These are phyloP conservation scores for Gymnopilus junonius DNA, from an alignment of 768 basidiomycete species.

Conservation along the genomic window DNA sequence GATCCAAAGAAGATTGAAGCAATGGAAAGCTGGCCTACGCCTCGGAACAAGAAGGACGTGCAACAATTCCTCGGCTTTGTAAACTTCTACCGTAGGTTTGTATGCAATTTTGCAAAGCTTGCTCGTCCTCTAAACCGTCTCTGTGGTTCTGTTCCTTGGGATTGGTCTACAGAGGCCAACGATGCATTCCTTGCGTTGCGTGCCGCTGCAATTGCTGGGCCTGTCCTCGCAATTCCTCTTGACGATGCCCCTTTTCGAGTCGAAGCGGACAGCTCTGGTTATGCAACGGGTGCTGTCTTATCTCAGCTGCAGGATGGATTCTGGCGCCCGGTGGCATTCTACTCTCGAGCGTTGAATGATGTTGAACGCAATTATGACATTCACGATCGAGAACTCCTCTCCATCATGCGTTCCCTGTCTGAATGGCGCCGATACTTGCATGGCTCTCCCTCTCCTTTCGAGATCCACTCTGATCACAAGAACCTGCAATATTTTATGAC, in stretches of 20 bases:
- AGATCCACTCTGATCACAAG: slow-evolving; percentile 24
- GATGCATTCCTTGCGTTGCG: neutral
- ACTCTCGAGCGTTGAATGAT: slow-evolving; percentile 26
- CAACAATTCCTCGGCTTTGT: slow-evolving; percentile 14
- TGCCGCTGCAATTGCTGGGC: neutral
- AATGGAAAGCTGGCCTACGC: slow-evolving; percentile 36
- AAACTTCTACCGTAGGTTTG: slow-evolving; percentile 19
- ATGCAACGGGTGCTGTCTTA: slow-evolving; percentile 43
- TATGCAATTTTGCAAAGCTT: slow-evolving; percentile 29
- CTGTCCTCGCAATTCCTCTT: slow-evolving; percentile 24
- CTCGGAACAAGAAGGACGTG: slow-evolving; percentile 29
- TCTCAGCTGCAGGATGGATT: slow-evolving; percentile 21
- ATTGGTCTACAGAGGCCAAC: neutral
- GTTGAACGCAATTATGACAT: slow-evolving; percentile 40
- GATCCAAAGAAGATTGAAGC: slow-evolving; percentile 20
- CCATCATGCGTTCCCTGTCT: slow-evolving; percentile 40
- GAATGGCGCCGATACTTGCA: slow-evolving; percentile 34
- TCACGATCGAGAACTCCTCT: slow-evolving; percentile 48
- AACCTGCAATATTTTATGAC: slow-evolving; percentile 36
- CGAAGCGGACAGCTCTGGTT: slow-evolving; percentile 42
- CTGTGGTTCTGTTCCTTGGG: neutral
- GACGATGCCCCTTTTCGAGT: slow-evolving; percentile 17
- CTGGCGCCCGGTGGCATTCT: slow-evolving; percentile 41
- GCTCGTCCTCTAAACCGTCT: slow-evolving; percentile 27
- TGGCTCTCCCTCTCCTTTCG: slow-evolving; percentile 13